Conservation (phyloP, 1,139 yeast genomes). For the Blastobotrys aristatus region DNA sequence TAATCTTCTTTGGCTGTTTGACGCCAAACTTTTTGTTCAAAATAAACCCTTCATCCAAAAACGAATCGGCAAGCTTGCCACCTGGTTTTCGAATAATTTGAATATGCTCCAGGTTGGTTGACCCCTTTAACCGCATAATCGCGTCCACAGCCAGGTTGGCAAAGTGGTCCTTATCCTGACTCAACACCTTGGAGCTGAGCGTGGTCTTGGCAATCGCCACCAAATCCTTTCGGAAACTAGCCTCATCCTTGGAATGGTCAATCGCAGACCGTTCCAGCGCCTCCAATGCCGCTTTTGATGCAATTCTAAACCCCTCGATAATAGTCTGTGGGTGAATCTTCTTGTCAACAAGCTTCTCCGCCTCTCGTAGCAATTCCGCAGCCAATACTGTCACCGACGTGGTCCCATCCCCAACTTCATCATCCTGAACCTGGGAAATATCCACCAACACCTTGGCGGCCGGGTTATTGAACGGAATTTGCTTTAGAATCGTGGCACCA, state of each 20-base stretch:
- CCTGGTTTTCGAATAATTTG: constrained; percentile 93
- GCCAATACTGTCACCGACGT: constrained; percentile 95
- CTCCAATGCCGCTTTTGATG: constrained; percentile 73
- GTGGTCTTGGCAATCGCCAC: constrained; percentile 89
- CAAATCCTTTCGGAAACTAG: constrained; percentile 68
- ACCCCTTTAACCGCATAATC: constrained; percentile 82
- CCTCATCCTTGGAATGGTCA: constrained; percentile 61
- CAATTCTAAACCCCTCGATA: constrained; percentile 91
- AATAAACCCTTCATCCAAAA: constrained; percentile 91
- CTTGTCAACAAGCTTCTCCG: constrained; percentile 86
- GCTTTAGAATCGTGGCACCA: constrained; percentile 93
- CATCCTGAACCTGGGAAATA: constrained; percentile 95
- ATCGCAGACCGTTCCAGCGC: constrained; percentile 75
- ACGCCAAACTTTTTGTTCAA: constrained; percentile 90
- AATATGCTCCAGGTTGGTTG: constrained; percentile 91
- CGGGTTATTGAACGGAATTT: constrained; percentile 94
- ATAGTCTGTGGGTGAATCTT: constrained; percentile 97
- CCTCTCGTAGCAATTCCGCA: constrained; percentile 90
- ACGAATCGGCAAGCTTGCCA: constrained; percentile 87
- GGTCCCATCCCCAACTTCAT: constrained; percentile 98
- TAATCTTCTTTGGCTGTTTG: constrained; percentile 81
- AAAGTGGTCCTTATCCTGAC: constrained; percentile 91
- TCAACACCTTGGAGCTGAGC: constrained; percentile 81
- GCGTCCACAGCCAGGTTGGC: constrained; percentile 93
- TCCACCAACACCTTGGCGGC: constrained; percentile 97